phyloP scores from a whole-genome alignment of 371 early-diverging fungal species.

The Rhizomucor miehei region DNA sequence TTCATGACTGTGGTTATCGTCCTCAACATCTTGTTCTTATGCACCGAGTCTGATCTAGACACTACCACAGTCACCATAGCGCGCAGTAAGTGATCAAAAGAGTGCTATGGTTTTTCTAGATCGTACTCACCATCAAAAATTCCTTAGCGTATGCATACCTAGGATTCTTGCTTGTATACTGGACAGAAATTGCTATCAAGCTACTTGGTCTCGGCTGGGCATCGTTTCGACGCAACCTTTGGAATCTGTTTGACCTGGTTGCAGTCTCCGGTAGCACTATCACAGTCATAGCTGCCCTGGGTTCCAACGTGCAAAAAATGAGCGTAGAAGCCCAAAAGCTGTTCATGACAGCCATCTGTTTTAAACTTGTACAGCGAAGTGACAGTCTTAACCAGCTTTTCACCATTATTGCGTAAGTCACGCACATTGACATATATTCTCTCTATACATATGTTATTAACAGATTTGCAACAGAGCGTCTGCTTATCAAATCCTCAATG shows the following conservation, averaged over 20 bases:
- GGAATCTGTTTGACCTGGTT: slow-evolving; percentile 62
- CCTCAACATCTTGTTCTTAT: slow-evolving; percentile 52
- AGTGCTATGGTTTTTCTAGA: background rate
- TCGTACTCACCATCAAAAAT: background rate
- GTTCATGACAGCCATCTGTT: slow-evolving; percentile 62
- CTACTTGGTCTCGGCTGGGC: slow-evolving; percentile 57
- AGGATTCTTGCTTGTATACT: slow-evolving; percentile 44
- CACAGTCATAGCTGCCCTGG: slow-evolving; percentile 38
- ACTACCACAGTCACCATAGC: slow-evolving; percentile 19
- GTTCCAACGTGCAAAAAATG: slow-evolving; percentile 30
- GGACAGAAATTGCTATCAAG: slow-evolving; percentile 52
- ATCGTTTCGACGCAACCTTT: slow-evolving; percentile 53
- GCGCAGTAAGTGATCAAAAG: slow-evolving; percentile 24
- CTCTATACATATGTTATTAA: slow-evolving; percentile 1
- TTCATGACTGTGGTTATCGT: slow-evolving; percentile 47
- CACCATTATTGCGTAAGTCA: slow-evolving; percentile 62
- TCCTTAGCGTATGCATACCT: slow-evolving; percentile 45
- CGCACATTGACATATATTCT: background rate
- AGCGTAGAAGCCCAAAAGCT: slow-evolving; percentile 59
- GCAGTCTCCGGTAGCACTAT: slow-evolving; percentile 52
- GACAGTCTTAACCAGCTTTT: slow-evolving; percentile 65
- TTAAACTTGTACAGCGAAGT: slow-evolving; percentile 62
- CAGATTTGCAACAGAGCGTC: slow-evolving; percentile 35
- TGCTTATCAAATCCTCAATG: slow-evolving; percentile 58
- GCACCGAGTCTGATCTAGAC: slow-evolving; percentile 43